Conservation (phyloP, 2,329 filamentous ascomycete species). For the Neopestalotiopsis sp. region DNA sequence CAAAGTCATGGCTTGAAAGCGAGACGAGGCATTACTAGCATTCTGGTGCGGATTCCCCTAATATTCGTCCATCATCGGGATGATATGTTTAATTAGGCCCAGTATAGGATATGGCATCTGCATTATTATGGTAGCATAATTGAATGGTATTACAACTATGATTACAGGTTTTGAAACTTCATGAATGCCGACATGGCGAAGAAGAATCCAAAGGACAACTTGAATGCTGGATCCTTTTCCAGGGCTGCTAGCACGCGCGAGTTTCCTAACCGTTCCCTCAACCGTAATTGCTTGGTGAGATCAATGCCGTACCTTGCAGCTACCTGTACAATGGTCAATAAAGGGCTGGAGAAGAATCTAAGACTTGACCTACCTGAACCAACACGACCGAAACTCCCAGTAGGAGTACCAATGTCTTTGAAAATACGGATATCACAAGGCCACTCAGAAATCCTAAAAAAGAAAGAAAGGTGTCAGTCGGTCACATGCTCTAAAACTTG, state of each 20-base stretch:
- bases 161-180: conserved; percentile 44
- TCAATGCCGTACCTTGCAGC: conserved; percentile 39
- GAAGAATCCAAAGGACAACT: conserved; percentile 72
- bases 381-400: conserved; percentile 68
- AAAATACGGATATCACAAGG: conserved; percentile 72
- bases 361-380: conserved; percentile 57
- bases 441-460: conserved; percentile 64
- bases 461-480: conserved; percentile 10
- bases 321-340: conserved; percentile 28
- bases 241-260: conserved; percentile 54
- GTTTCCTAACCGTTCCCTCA: conserved; percentile 37
- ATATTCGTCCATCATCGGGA: background rate
- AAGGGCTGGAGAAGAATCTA: conserved; percentile 3
- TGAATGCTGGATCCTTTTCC: conserved; percentile 66
- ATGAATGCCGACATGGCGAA: conserved; percentile 73
- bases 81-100: background rate
- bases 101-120: background rate
- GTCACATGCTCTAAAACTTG: background rate
- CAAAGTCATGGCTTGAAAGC: conserved; percentile 80
- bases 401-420: conserved; percentile 70
- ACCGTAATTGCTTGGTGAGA: conserved; percentile 33
- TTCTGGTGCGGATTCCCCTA: background rate
- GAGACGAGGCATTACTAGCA: conserved; percentile 73
- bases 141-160: conserved; percentile 39
- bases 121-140: background rate